phyloP scores from a whole-genome alignment of 306 rosid species.

The Vigna mungo region DNA sequence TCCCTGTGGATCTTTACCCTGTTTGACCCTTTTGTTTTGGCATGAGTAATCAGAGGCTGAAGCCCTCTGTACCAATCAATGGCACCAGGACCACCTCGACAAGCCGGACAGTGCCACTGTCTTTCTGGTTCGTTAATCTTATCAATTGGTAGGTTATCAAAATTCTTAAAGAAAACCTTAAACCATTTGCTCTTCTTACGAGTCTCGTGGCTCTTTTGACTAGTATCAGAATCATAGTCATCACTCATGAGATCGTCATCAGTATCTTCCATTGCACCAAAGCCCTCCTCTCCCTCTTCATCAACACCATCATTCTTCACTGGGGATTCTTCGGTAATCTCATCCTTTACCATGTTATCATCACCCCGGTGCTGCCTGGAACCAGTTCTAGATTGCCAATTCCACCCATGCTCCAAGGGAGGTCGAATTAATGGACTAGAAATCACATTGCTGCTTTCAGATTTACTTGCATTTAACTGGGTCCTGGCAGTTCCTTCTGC shows the following conservation, averaged over 20 bases:
- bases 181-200: constrained; percentile 65
- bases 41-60: constrained; percentile 81
- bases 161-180: constrained; percentile 56
- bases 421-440: constrained; percentile 55
- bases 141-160: constrained; percentile 56
- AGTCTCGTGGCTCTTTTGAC: constrained; percentile 69
- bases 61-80: constrained; percentile 79
- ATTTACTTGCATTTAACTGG: constrained; percentile 39
- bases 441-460: constrained; percentile 39
- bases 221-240: constrained; percentile 68
- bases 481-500: constrained; percentile 56
- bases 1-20: constrained; percentile 71
- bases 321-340: constrained; percentile 31
- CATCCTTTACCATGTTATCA: constrained; percentile 36
- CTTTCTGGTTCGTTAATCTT: constrained; percentile 68
- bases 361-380: constrained; percentile 46
- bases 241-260: constrained; percentile 72
- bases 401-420: constrained; percentile 79
- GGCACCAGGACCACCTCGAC: constrained; percentile 80
- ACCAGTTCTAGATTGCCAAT: constrained; percentile 66
- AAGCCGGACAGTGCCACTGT: constrained; percentile 90
- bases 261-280: constrained; percentile 53
- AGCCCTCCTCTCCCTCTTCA: constrained; percentile 42
- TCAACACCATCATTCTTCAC: constrained; percentile 44
- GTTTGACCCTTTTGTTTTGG: constrained; percentile 76